These are phyloP conservation scores for Rhynchospora pubera DNA, from an alignment of 176 grass and related monocot genomes.

Conservation along the genomic window DNA sequence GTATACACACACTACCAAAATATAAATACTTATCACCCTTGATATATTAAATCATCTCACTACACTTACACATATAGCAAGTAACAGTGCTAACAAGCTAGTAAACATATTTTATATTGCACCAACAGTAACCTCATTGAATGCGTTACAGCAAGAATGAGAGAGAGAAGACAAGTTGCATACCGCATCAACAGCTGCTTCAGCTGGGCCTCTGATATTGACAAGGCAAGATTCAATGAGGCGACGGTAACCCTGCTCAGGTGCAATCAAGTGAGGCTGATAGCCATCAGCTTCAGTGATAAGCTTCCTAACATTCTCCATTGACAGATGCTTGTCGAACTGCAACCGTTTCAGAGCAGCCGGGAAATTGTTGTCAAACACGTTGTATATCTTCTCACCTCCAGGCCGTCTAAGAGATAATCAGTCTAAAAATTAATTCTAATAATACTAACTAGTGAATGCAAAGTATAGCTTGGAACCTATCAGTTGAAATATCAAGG, in stretches of 20 bases:
- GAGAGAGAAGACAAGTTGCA: constrained; percentile 4
- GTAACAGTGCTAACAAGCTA: neutral
- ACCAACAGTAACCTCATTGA: neutral
- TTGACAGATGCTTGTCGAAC: constrained; percentile 96
- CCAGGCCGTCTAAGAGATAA: constrained; percentile 58
- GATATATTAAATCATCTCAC: neutral
- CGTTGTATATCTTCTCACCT: constrained; percentile 95
- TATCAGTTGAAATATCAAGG: neutral
- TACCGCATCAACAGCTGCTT: constrained; percentile 88
- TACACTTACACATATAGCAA: neutral
- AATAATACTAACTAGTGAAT: neutral
- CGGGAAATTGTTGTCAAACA: constrained; percentile 94
- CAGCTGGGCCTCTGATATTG: constrained; percentile 93
- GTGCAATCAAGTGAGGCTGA: constrained; percentile 98
- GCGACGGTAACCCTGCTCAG: constrained; percentile 95
- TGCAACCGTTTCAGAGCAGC: constrained; percentile 89
- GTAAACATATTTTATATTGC: neutral
- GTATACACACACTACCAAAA: neutral
- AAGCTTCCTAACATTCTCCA: constrained; percentile 96
- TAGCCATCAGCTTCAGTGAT: constrained; percentile 97
- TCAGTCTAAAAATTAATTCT: neutral
- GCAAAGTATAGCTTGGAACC: neutral
- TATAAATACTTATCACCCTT: neutral
- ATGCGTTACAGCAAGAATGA: neutral
- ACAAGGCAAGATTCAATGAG: constrained; percentile 91